These are phyloP conservation scores for Phytophthora fragariae DNA, from an alignment of 352 stramenopile genomes.

Conservation along the genomic window DNA sequence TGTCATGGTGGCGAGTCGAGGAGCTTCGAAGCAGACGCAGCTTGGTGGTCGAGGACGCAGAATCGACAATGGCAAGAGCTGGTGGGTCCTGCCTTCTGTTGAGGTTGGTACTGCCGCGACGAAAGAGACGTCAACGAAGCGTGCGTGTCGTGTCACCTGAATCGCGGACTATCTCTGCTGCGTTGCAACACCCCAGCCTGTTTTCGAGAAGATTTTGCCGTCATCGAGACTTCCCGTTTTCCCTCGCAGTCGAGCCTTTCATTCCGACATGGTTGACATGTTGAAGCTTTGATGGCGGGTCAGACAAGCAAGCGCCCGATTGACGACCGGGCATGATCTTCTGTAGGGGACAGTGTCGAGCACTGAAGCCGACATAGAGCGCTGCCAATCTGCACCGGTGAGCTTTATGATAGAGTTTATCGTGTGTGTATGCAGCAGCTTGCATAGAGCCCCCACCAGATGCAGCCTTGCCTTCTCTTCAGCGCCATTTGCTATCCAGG, in stretches of 20 bases:
- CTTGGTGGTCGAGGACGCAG: constrained; percentile 34
- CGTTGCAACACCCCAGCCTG: constrained; percentile 29
- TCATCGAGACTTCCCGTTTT: constrained; percentile 20
- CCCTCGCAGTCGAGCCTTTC: constrained; percentile 12
- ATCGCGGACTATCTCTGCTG: constrained; percentile 21
- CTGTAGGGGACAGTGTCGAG: not conserved
- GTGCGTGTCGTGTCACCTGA: constrained; percentile 18
- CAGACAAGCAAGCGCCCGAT: constrained; percentile 14
- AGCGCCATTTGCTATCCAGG: constrained; percentile 26
- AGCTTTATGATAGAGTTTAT: not conserved
- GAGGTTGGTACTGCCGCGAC: constrained; percentile 11
- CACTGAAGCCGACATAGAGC: constrained; percentile 1
- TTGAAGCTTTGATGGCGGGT: constrained; percentile 23
- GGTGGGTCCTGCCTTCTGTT: constrained; percentile 5
- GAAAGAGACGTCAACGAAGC: constrained; percentile 16
- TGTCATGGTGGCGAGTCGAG: constrained; percentile 14
- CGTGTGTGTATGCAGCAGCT: not conserved
- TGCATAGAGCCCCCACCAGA: constrained; percentile 23
- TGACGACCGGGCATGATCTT: constrained; percentile 17
- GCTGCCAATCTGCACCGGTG: not conserved
- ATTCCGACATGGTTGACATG: constrained; percentile 16
- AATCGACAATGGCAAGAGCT: constrained; percentile 35
- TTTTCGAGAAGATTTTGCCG: constrained; percentile 30
- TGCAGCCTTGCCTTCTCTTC: constrained; percentile 18
- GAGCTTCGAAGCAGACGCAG: constrained; percentile 15